Base-by-base conservation (phyloP, 441 rosid species). In the Raphanus hybrid region DNA sequence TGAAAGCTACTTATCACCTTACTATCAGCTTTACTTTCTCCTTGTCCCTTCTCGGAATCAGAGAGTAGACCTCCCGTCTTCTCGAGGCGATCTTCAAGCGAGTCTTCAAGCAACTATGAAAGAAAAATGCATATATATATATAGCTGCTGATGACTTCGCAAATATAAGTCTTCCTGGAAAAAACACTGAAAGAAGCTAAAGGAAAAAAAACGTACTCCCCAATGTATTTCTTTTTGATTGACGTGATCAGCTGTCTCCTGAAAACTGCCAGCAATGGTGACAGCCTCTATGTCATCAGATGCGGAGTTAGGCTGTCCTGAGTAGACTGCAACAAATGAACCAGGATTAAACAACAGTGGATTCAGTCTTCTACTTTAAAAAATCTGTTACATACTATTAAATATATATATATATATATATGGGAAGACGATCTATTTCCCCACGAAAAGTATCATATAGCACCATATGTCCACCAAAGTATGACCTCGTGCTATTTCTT, bases 71-170 rank as follows among this genome's bases (percentile, higher is more conserved):
- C 85, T 27, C 95, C 98, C 0, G 86, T 85, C 84, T 91, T 94
- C 84, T 94, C 98, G 70, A 94, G 85, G 76, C 89, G 92, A 62
- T 90, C 97, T 85, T 96, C 99, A 59, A 96, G 74, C 54, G 92
- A 88, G 85, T 94, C 98, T 82, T 96, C 99, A 50, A 96, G 98
- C 84, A 94, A 84, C 99, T 96, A 72, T n/a, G 74, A 74, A n/a
- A 76, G 70, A 62, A 70, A 69, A 67, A 67, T n/a, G n/a, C n/a
- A n/a, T n/a, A n/a, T n/a, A n/a, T n/a, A n/a, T n/a, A n/a, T n/a
- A n/a, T n/a, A n/a, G n/a, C n/a, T n/a, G n/a, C n/a, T n/a, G n/a
- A n/a, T 37, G 41, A 59, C 61, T 29, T 29, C 1, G 34, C 1
- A 29, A 29, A 29, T 29, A 29, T 3, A 29, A n/a, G n/a, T n/a